Conservation (phyloP, 345 rosid species). For the Eucalyptus marginata region DNA sequence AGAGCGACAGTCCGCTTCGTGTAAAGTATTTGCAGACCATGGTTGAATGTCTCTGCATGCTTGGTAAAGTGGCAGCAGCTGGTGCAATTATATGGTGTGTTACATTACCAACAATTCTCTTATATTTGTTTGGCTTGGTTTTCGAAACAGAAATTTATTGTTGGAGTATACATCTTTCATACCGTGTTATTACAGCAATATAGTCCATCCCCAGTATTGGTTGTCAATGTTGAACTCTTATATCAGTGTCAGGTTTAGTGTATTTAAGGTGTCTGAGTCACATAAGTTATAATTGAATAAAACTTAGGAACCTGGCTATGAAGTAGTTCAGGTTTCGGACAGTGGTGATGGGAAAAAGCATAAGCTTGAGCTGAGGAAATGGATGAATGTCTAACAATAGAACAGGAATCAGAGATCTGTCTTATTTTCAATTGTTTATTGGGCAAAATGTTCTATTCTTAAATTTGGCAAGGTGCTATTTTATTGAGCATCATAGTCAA, state of each 20-base stretch:
- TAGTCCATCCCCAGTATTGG: not conserved
- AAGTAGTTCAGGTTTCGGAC: not conserved
- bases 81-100: slow-evolving; percentile 94
- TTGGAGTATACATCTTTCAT: not conserved
- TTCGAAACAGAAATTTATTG: not conserved
- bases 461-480: not conserved
- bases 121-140: not conserved
- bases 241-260: not conserved
- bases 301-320: not conserved
- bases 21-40: slow-evolving; percentile 92
- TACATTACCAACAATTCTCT: slow-evolving; percentile 1
- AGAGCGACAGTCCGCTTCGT: slow-evolving; percentile 81
- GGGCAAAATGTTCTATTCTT: not conserved
- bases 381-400: not conserved
- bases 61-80: slow-evolving; percentile 95
- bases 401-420: not conserved
- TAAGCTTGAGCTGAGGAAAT: not conserved
- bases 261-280: not conserved
- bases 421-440: not conserved
- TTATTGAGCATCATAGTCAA: not conserved
- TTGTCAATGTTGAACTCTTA: not conserved
- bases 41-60: slow-evolving; percentile 97
- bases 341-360: not conserved
- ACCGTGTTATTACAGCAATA: not conserved
- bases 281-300: not conserved